phyloP scores from a whole-genome alignment of 805 yeast genomes.

The Saccharomycopsis sp. region DNA sequence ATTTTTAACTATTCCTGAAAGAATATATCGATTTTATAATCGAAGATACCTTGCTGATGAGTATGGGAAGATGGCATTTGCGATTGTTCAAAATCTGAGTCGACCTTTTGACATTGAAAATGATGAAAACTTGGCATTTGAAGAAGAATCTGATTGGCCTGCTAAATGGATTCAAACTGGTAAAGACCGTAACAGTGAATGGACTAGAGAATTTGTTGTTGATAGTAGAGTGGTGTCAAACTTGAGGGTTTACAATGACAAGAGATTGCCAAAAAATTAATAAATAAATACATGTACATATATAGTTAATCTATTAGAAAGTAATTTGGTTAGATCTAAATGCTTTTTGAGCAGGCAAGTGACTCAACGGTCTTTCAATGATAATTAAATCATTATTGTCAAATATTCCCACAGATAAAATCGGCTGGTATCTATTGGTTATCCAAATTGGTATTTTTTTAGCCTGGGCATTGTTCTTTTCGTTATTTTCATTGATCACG shows the following conservation, averaged over 20 bases:
- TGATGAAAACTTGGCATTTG: conserved; percentile 36
- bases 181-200: conserved; percentile 68
- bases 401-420: conserved; percentile 54
- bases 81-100: conserved; percentile 38
- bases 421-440: conserved; percentile 67
- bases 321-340: conserved; percentile 35
- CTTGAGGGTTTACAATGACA: conserved; percentile 45
- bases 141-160: conserved; percentile 87
- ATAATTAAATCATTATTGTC: conserved; percentile 55
- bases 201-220: conserved; percentile 69
- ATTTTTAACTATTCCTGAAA: conserved; percentile 63
- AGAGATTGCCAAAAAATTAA: no score
- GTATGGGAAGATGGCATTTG: conserved; percentile 47
- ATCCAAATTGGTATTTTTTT: conserved; percentile 54
- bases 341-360: conserved; percentile 48
- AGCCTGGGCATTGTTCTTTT: conserved; percentile 23
- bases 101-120: conserved; percentile 48
- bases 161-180: conserved; percentile 74
- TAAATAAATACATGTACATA: not conserved
- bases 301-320: conserved; percentile 2
- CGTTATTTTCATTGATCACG: conserved; percentile 9
- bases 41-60: conserved; percentile 65
- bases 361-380: conserved; percentile 66
- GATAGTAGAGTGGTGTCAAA: conserved; percentile 60
- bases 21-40: conserved; percentile 73